A percentile compares a stretch with the other conserved stretches of the same genome.
phyloP scores from a whole-genome alignment of 257 asterid genomes.

The Anisodus tanguticus region DNA sequence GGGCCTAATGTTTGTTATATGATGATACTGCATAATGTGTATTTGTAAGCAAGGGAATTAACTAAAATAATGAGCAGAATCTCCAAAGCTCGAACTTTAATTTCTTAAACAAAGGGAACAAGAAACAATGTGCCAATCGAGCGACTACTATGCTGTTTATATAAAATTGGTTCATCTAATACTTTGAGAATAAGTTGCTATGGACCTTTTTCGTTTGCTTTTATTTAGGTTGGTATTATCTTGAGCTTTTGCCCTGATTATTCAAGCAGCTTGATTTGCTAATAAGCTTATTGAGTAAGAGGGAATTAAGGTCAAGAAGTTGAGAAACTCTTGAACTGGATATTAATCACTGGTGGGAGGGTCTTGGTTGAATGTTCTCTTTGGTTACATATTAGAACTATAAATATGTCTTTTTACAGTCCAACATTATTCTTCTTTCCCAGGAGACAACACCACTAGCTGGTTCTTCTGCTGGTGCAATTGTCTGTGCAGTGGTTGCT shows the following conservation, averaged over 20 bases:
- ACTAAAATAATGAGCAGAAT: too few relatives aligned
- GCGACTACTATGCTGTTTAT: neutral
- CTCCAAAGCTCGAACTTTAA: too few relatives aligned
- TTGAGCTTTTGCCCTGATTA: neutral
- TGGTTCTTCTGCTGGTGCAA: constrained; percentile 99
- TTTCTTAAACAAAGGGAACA: too few relatives aligned
- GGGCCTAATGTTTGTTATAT: neutral
- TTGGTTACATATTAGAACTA: neutral
- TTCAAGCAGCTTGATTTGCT: constrained; percentile 1
- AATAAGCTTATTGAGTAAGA: neutral
- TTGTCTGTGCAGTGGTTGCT: constrained; percentile 90
- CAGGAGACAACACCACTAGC: constrained; percentile 96
- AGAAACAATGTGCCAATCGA: too few relatives aligned
- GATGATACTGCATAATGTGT: neutral
- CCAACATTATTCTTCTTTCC: neutral
- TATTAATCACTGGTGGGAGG: neutral
- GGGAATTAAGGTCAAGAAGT: neutral
- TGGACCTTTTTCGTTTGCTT: neutral
- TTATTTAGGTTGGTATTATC: neutral
- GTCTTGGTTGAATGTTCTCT: neutral
- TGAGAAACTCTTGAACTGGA: neutral
- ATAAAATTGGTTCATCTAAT: neutral
- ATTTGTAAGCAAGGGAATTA: neutral
- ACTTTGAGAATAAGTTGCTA: neutral
- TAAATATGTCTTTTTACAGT: neutral